Percentiles rank a stretch among this genome's conserved stretches.
These are phyloP conservation scores for Trametes cinnabarina DNA, from an alignment of 768 basidiomycete species.

Conservation along the genomic window DNA sequence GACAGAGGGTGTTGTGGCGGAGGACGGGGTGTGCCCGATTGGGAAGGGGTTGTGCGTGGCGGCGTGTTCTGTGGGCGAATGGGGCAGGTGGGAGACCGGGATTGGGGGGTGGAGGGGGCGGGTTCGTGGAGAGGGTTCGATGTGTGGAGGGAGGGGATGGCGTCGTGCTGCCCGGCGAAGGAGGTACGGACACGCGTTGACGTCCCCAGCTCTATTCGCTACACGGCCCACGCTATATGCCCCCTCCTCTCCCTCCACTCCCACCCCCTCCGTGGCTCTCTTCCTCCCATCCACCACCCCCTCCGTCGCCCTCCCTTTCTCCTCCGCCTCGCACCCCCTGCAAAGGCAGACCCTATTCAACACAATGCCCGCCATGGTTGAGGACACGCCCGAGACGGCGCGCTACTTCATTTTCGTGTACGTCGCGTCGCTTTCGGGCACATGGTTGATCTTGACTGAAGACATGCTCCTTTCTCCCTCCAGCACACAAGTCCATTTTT, in stretches of 20 bases:
- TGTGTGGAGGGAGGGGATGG: not conserved
- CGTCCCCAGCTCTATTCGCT: not conserved
- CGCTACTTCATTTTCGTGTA: constrained; percentile 77
- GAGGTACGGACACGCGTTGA: too few species aligned
- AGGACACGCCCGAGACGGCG: constrained; percentile 48
- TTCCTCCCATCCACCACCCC: constrained; percentile 1
- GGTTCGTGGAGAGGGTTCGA: constrained; percentile 5
- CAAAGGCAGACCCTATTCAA: not conserved
- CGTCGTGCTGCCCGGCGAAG: not conserved
- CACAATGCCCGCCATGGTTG: constrained; percentile 31
- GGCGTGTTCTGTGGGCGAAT: not conserved
- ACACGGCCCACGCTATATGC: constrained; percentile 12
- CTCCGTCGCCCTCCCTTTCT: not conserved
- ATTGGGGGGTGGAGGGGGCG: constrained; percentile 2
- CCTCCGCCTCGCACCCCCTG: not conserved
- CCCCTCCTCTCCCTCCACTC: not conserved
- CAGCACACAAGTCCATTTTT: constrained; percentile 76
- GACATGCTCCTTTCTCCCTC: not conserved
- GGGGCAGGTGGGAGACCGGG: constrained; percentile 1
- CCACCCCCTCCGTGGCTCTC: constrained; percentile 8
- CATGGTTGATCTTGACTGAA: not conserved
- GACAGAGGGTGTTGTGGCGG: constrained; percentile 7
- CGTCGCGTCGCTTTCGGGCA: constrained; percentile 21
- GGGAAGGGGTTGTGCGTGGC: not conserved
- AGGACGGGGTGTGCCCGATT: constrained; percentile 4